phyloP scores from a whole-genome alignment of 306 rosid species.

The Quercus dentata region DNA sequence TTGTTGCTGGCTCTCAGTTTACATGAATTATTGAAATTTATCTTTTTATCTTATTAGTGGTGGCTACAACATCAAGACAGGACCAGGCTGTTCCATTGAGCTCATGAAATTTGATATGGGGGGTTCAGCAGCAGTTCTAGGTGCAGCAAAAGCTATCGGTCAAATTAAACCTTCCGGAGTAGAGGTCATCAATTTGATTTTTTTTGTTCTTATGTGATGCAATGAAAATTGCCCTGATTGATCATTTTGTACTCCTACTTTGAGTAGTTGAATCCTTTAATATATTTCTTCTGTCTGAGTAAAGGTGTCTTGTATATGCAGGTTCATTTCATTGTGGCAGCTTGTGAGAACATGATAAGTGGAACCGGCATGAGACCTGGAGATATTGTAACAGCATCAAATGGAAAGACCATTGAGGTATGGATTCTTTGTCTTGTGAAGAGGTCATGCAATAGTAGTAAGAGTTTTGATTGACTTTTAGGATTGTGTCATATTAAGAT shows the following conservation, averaged over 20 bases:
- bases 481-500: not conserved
- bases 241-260: not conserved
- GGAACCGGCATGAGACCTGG: conserved; percentile 99
- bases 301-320: conserved; percentile 33
- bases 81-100: conserved; percentile 90
- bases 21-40: not conserved
- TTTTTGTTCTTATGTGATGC: conserved; percentile 10
- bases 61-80: conserved; percentile 99
- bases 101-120: conserved; percentile 97
- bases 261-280: conserved; percentile 10
- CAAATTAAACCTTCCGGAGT: conserved; percentile 96
- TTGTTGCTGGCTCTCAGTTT: not conserved
- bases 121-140: conserved; percentile 95
- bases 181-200: conserved; percentile 56
- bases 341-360: conserved; percentile 99
- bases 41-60: conserved; percentile 55
- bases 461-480: too few species aligned
- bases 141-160: conserved; percentile 97
- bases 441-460: not conserved
- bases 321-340: conserved; percentile 97
- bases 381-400: conserved; percentile 94
- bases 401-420: conserved; percentile 99
- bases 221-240: not conserved
- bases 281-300: not conserved
- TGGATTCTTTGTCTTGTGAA: conserved; percentile 12